Conservation (phyloP, 73 alveolate genomes). For the Blepharisma japonicum region DNA sequence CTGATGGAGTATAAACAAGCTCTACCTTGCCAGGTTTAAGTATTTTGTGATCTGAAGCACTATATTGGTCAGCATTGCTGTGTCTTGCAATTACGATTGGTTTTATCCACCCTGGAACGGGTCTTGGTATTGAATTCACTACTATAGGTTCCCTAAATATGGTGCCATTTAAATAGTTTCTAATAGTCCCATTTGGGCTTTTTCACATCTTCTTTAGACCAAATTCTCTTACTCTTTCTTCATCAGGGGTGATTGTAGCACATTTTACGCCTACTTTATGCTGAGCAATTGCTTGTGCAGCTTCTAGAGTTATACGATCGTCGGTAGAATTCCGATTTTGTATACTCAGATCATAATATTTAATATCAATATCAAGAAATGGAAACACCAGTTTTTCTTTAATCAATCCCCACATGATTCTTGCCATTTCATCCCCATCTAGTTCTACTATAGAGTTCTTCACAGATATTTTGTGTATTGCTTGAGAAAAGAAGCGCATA, state of each 20-base stretch:
- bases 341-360: slow-evolving; percentile 81
- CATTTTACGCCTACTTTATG: slow-evolving; percentile 86
- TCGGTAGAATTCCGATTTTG: slow-evolving; percentile 77
- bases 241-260: slow-evolving; percentile 92
- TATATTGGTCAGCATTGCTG: slow-evolving; percentile 82
- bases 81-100: slow-evolving; percentile 85
- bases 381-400: slow-evolving; percentile 72
- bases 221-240: slow-evolving; percentile 63
- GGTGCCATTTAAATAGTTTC: slow-evolving; percentile 79
- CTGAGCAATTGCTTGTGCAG: slow-evolving; percentile 76
- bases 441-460: slow-evolving; percentile 81
- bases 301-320: slow-evolving; percentile 81
- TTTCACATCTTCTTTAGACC: slow-evolving; percentile 69
- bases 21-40: slow-evolving; percentile 61
- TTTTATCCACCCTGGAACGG: slow-evolving; percentile 82
- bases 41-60: slow-evolving; percentile 64
- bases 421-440: slow-evolving; percentile 91
- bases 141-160: slow-evolving; percentile 85
- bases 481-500: neutral
- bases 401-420: slow-evolving; percentile 65
- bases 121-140: slow-evolving; percentile 74
- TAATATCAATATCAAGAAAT: slow-evolving; percentile 68
- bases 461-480: slow-evolving; percentile 57
- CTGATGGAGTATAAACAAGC: slow-evolving; percentile 63
- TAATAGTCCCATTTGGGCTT: slow-evolving; percentile 83